Evolutionary conservation across 2,329 filamentous ascomycete genomes (phyloP), one percentile per base, ranked within the genome.

Genomic region (Diplocarpon rosae): DNA sequence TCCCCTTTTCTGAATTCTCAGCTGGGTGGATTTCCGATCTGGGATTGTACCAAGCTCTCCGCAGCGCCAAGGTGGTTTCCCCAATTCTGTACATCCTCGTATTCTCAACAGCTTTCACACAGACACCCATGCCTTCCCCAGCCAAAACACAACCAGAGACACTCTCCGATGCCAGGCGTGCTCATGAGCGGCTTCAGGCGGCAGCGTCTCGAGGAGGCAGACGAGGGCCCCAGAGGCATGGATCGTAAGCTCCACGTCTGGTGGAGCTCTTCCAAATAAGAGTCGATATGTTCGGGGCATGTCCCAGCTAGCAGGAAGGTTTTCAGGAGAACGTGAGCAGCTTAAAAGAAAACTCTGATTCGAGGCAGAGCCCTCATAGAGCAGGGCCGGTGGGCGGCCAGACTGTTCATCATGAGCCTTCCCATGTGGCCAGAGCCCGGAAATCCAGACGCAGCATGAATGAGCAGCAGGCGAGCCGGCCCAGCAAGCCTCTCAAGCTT

Each of bases 161-260:
- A 29, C 28, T 46, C 37, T 33, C 28, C 30, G 12, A 35, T 20
- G 12, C 34, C 39, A 43, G 20, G 24, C 20, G 34, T 44, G 27
- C 46, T 36, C 36, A 49, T 45, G 42, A 47, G 31, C 15, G 45
- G 36, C 44, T 47, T 46, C 44, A 51, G 45, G 7, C 29, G n/a
- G 32, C 33, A 47, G 30, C 30, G 43, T 12, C 30, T 43, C 3
- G 42, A 45, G 7, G 38, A 40, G 39, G 35, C 35, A 5, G 17
- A 42, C 14, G 43, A 37, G 16, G 10, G 17, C 12, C 36, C 38
- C 6, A 31, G 14, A 30, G 24, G 27, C 2, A 35, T 37, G 11
- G 39, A 39, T 5, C 24, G 14, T 1, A 14, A 14, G 9, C 10
- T 38, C 31, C 7, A 20, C 37, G n/a, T 24, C 42, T 31, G 12